A percentile compares a stretch with the other conserved stretches of the same genome.
phyloP scores from a whole-genome alignment of 441 rosid genomes.

The Melastoma candidum region DNA sequence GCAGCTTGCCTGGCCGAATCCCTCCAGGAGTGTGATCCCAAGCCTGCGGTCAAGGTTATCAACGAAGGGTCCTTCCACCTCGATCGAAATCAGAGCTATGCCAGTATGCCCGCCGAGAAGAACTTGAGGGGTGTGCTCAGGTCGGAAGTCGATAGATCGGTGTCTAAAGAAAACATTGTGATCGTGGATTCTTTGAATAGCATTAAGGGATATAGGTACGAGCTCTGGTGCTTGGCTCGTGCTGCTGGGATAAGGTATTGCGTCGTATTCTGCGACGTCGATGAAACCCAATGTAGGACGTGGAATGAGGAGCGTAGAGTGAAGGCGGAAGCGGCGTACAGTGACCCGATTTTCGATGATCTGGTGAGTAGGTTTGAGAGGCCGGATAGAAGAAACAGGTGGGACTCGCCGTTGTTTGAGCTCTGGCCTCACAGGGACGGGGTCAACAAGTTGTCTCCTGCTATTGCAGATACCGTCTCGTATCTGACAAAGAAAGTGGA shows the following conservation, averaged over 20 bases:
- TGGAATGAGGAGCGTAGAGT: conserved; percentile 71
- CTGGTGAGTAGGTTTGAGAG: conserved; percentile 78
- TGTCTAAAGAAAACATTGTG: conserved; percentile 63
- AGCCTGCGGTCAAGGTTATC: conserved; percentile 46
- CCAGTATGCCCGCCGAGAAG: conserved; percentile 81
- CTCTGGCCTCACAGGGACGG: conserved; percentile 49
- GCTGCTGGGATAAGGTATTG: conserved; percentile 81
- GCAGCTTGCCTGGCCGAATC: conserved; percentile 52
- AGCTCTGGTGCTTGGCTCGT: conserved; percentile 94
- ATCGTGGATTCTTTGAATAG: conserved; percentile 87
- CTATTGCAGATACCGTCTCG: conserved; percentile 59
- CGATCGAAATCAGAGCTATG: conserved; percentile 82
- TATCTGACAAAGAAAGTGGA: conserved; percentile 73
- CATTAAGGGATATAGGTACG: conserved; percentile 92
- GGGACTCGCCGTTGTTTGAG: conserved; percentile 96
- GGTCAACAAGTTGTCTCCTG: conserved; percentile 47
- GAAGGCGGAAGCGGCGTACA: conserved; percentile 42
- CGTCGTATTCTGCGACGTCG: conserved; percentile 60
- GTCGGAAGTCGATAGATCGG: conserved; percentile 97
- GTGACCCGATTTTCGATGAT: conserved; percentile 21
- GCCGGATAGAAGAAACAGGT: conserved; percentile 79
- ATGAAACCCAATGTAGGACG: conserved; percentile 46
- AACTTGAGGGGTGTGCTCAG: conserved; percentile 78
- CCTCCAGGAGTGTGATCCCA: conserved; percentile 56
- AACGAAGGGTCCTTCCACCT: conserved; percentile 79